Base-by-base conservation (phyloP, 73 alveolate genomes). In the Loxodes magnus region DNA sequence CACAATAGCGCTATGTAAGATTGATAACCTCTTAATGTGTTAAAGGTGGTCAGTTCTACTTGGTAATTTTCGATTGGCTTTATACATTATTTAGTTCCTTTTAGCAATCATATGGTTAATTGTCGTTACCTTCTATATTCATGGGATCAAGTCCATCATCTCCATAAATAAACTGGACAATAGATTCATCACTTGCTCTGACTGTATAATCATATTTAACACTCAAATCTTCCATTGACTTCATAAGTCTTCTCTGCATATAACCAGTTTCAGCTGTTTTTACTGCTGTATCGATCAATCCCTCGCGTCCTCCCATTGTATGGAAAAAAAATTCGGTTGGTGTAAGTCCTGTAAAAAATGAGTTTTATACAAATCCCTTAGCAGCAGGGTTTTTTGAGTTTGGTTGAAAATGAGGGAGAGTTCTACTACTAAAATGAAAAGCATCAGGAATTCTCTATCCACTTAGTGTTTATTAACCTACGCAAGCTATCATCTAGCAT, bases 261-360 rank as follows among this genome's bases (percentile, higher is more conserved):
- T 95, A 95, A n/a, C 99, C 99, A 2, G 98, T 90, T 43, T 93
- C 98, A 5, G 98, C 90, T 22, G 99, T 95, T 67, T 91, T 95
- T 36, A 93, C 98, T 10, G 99, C 98, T 5, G 98, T 87, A 65
- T 95, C 99, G 44, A 92, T 92, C 36, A 95, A 67, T 14, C 99
- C 99, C 51, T 93, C 99, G 63, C 99, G 77, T 21, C 99, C 99
- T 25, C 99, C 98, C 90, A 90, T 88, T 30, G 99, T 93, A 78
- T 95, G 99, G 84, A 95, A 95, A 62, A 93, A 95, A 79, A 95
- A 95, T 71, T 95, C 99, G 14, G 91, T 78, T 0, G 99, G 94
- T 39, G 88, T 82, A 42, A 95, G 55, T 9, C 99, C 99, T 19
- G 96, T 60, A 67, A 81, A 95, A 77, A 93, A 95, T 36, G 94